A percentile compares a stretch with the other conserved stretches of the same genome.
phyloP scores from a whole-genome alignment of 768 basidiomycete species.

The Hericium erinaceus region DNA sequence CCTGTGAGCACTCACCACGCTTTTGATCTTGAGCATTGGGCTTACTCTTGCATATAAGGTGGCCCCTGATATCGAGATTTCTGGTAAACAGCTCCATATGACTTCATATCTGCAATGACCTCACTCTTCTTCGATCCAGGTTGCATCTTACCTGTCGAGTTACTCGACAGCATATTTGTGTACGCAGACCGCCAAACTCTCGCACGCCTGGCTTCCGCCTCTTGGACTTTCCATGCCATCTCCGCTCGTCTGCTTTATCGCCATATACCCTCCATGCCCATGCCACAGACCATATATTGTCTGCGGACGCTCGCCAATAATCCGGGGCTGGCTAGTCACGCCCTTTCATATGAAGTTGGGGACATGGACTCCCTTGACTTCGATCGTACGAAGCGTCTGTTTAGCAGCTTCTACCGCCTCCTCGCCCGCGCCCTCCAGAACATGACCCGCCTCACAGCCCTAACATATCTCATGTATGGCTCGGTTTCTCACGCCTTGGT shows the following conservation, averaged over 20 bases:
- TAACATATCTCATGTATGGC: slow-evolving; percentile 19
- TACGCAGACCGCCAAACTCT: slow-evolving; percentile 6
- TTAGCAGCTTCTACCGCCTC: slow-evolving; percentile 8
- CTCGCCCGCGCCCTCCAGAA: slow-evolving; percentile 16
- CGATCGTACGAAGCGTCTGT: slow-evolving; percentile 3
- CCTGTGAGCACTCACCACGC: background rate
- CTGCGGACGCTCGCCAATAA: slow-evolving; percentile 9
- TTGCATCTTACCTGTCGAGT: slow-evolving; percentile 4
- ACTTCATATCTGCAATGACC: background rate
- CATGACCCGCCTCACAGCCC: slow-evolving; percentile 17
- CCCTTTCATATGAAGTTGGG: slow-evolving; percentile 10
- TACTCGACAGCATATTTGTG: slow-evolving; percentile 11
- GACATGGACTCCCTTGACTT: slow-evolving; percentile 5
- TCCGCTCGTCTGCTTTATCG: slow-evolving; percentile 13
- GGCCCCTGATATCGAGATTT: background rate
- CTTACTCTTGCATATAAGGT: background rate
- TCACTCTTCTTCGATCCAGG: background rate
- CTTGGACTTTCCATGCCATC: slow-evolving; percentile 3
- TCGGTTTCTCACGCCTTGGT: slow-evolving; percentile 13
- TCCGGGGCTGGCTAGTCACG: slow-evolving; percentile 6
- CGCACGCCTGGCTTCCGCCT: slow-evolving; percentile 3
- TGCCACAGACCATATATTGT: slow-evolving; percentile 4
- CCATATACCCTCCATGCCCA: slow-evolving; percentile 8
- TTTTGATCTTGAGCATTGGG: background rate
- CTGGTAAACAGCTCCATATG: background rate